Evolutionary conservation across 2,329 filamentous ascomycete genomes (phyloP).

Genomic region (Cadophora malorum): DNA sequence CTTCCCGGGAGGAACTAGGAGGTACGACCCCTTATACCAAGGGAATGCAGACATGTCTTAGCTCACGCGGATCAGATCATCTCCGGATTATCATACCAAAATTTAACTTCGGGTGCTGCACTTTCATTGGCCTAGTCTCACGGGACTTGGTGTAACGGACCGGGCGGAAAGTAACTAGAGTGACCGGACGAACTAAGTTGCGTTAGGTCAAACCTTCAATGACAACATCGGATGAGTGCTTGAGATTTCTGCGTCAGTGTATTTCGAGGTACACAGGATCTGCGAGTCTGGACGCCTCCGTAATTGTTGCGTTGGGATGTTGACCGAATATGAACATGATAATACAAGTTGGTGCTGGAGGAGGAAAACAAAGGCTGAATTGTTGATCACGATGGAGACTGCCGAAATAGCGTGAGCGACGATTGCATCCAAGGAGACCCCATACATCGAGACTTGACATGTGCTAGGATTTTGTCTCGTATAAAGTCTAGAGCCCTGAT

Average conservation of each 20-base stretch:
- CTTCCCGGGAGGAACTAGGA: background rate
- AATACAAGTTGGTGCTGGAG: background rate
- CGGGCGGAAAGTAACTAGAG: background rate
- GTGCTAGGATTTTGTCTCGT: background rate
- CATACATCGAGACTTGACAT: background rate
- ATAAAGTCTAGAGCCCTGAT: background rate
- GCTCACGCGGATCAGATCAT: background rate
- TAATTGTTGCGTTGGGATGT: background rate
- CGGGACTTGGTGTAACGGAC: background rate
- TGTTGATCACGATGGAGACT: background rate
- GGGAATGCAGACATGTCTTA: background rate
- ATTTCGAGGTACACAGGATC: background rate
- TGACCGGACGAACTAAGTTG: background rate
- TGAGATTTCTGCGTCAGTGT: background rate
- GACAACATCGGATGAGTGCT: background rate
- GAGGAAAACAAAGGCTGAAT: background rate
- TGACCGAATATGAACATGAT: background rate
- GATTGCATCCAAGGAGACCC: background rate
- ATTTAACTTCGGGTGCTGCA: background rate
- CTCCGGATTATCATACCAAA: background rate
- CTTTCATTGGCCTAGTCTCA: background rate
- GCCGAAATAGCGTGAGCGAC: background rate
- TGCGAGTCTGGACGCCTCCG: background rate
- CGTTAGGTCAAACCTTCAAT: slow-evolving; percentile 4
- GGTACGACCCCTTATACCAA: background rate